Conservation (phyloP, 768 basidiomycete species). For the Boletus sensibilis region DNA sequence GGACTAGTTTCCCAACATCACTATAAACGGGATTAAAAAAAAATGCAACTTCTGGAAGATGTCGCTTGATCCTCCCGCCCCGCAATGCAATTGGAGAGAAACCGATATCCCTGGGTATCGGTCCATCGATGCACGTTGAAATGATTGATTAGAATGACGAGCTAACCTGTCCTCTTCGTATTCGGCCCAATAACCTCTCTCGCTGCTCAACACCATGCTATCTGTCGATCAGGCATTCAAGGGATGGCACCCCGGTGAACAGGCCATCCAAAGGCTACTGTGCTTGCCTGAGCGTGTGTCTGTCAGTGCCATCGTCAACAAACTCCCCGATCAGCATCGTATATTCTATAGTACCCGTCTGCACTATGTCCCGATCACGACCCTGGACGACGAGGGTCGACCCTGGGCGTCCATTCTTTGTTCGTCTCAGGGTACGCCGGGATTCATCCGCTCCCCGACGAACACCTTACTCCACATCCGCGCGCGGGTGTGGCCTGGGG, state of each 20-base stretch:
- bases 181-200: not conserved
- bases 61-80: not conserved
- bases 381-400: slow-evolving; percentile 30
- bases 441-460: slow-evolving; percentile 30
- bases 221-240: slow-evolving; percentile 24
- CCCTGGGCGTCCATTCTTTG: slow-evolving; percentile 36
- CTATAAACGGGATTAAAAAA: no score
- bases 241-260: slow-evolving; percentile 45
- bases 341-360: slow-evolving; percentile 32
- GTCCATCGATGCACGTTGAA: not conserved
- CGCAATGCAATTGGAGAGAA: not conserved
- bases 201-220: not conserved
- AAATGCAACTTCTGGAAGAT: not conserved
- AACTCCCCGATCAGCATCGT: slow-evolving; percentile 33
- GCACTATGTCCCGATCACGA: slow-evolving; percentile 33
- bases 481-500: slow-evolving; percentile 41
- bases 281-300: slow-evolving; percentile 24
- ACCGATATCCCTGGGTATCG: not conserved
- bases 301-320: slow-evolving; percentile 22
- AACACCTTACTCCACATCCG: slow-evolving; percentile 22
- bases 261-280: slow-evolving; percentile 27
- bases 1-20: no score
- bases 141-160: not conserved
- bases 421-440: slow-evolving; percentile 24
- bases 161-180: no score